Evolutionary conservation across 2,329 filamentous ascomycete species (phyloP), one percentile per base, ranked within the genome.

Genomic region (Aspergillus piperis): DNA sequence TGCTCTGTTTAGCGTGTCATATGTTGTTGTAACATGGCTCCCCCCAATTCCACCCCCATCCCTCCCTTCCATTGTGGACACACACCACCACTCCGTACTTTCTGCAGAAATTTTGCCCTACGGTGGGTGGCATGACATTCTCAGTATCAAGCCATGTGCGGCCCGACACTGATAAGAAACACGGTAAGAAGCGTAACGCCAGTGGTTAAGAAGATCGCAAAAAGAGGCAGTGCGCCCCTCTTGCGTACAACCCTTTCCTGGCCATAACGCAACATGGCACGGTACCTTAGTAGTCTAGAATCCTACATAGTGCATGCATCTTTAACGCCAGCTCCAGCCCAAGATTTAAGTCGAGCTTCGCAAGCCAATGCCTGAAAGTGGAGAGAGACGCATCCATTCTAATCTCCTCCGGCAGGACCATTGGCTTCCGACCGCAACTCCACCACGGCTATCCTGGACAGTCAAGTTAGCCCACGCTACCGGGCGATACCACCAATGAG

Each of bases 381-480:
- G 53, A 55, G 53, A 47, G 36, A 47, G 23, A 55, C 13, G n/a
- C 27, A 19, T 47, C 17, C 39, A 21, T 47, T 47, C 36, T 5
- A 47, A 30, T 54, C 30, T 47, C 39, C 32, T 55, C 53, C 25
- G 53, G 39, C 53, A 55, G 25, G 39, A 55, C 53, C 25, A 55
- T 55, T 47, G 42, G 53, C 23, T 55, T 55, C 53, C 53, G 53
- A 39, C 10, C 39, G 27, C 27, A 25, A 55, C 53, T 55, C 53
- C 53, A 55, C 53, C 53, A 47, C 53, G 53, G 39, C 39, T 55
- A 55, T 55, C 21, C 30, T 47, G 30, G 41, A 55, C 53, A 55
- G 25, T 27, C 47, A 8, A 11, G 23, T 41, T 55, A 55, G 53
- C 53, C 36, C 47, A 32, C 47, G 47, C 47, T 50, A 50, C 25